Conservation (phyloP, 129 eudicot genomes). For the Flaveria bidentis region DNA sequence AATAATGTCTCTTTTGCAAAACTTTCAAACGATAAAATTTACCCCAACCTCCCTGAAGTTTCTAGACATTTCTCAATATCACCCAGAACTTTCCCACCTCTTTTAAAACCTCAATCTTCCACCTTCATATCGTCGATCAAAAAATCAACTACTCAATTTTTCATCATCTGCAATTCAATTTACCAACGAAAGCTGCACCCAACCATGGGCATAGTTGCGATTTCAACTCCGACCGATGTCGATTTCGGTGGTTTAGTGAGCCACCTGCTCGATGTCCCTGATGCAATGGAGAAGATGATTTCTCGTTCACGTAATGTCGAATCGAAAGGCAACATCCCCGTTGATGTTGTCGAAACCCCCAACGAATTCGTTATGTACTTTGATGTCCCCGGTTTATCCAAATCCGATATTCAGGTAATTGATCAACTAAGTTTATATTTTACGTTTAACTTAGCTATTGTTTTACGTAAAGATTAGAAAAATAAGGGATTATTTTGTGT, state of each 20-base stretch:
- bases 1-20: no score
- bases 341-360: constrained; percentile 57
- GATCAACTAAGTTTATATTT: no score
- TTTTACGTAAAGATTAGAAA: no score
- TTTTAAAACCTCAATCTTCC: constrained; percentile 9
- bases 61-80: constrained; percentile 42
- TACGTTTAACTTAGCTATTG: no score
- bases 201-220: constrained; percentile 46
- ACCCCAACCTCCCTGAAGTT: constrained; percentile 12
- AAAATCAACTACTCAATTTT: not conserved
- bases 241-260: constrained; percentile 38
- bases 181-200: no score
- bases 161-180: not conserved
- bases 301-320: constrained; percentile 17
- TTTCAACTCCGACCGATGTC: constrained; percentile 14
- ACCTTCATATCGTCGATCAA: not conserved
- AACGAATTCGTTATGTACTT: constrained; percentile 51
- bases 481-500: no score
- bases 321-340: constrained; percentile 38
- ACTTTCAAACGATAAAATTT: not conserved
- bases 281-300: constrained; percentile 17
- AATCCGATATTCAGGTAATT: constrained; percentile 74
- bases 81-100: constrained; percentile 36
- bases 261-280: constrained; percentile 57
- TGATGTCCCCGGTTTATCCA: constrained; percentile 81